These are phyloP conservation scores for Lactarius sanguifluus DNA, from an alignment of 768 basidiomycete species.

Conservation along the genomic window DNA sequence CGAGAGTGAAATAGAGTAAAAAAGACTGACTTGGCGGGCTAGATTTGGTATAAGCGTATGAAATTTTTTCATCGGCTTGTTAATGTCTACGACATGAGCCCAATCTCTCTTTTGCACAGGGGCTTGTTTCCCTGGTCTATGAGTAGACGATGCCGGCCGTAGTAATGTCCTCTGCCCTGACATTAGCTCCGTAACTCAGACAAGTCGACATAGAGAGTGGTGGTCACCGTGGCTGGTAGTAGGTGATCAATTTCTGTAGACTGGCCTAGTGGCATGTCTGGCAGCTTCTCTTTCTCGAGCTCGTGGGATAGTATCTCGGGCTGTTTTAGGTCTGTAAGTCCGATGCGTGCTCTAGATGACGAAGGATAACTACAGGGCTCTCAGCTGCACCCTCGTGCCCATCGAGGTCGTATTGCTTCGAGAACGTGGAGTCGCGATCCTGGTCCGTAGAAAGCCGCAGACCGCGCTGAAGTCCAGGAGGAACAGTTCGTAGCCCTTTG, in stretches of 20 bases:
- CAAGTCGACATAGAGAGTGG: conserved; percentile 6
- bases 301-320: neutral
- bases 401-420: conserved; percentile 33
- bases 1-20: conserved; percentile 6
- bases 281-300: conserved; percentile 30
- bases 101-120: conserved; percentile 84
- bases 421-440: conserved; percentile 46
- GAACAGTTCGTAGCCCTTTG: conserved; percentile 58
- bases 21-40: conserved; percentile 74
- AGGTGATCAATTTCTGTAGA: conserved; percentile 72
- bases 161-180: conserved; percentile 54
- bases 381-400: conserved; percentile 1
- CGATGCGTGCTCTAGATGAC: neutral
- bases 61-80: conserved; percentile 86
- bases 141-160: conserved; percentile 48
- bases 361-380: conserved; percentile 5
- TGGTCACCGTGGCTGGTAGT: conserved; percentile 43
- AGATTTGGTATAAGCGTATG: conserved; percentile 92
- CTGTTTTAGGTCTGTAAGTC: conserved; percentile 14
- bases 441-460: conserved; percentile 66
- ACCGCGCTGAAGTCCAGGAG: conserved; percentile 84
- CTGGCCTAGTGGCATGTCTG: conserved; percentile 26
- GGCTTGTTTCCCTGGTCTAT: conserved; percentile 44
- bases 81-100: conserved; percentile 96
- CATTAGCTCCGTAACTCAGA: conserved; percentile 19